Conservation (phyloP, 2,329 filamentous ascomycete species). For the Neophaeococcomyces mojaviensis region DNA sequence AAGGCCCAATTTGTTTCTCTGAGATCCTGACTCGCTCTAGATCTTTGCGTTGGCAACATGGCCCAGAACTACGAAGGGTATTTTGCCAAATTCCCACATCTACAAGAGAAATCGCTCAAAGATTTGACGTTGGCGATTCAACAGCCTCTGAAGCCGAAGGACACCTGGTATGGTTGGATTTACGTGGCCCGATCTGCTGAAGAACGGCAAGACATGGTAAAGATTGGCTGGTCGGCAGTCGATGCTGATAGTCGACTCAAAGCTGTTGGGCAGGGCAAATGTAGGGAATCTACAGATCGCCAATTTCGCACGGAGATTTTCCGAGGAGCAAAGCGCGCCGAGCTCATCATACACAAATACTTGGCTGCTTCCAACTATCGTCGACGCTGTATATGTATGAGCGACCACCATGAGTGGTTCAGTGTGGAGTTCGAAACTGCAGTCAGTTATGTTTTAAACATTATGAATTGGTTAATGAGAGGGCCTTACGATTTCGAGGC, state of each 20-base stretch:
- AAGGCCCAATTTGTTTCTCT: not conserved
- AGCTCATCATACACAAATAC: too few species aligned
- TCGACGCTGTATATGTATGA: too few species aligned
- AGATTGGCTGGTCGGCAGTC: conserved; percentile 4
- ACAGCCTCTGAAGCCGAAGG: not conserved
- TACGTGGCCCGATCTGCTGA: not conserved
- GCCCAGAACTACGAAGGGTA: not conserved
- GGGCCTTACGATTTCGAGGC: too few species aligned
- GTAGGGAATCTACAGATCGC: too few species aligned
- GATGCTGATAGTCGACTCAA: too few species aligned
- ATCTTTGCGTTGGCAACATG: not conserved
- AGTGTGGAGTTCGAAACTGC: too few species aligned
- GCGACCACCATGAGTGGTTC: too few species aligned
- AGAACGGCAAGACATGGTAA: not conserved
- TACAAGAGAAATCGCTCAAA: not conserved
- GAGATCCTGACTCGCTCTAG: not conserved
- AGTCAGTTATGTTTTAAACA: too few species aligned
- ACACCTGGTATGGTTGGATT: not conserved
- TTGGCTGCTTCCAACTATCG: too few species aligned
- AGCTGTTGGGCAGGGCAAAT: not conserved
- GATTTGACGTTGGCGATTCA: not conserved
- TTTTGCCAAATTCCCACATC: not conserved
- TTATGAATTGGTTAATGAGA: too few species aligned
- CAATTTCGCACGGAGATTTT: too few species aligned
- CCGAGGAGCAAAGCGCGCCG: too few species aligned